phyloP scores from a whole-genome alignment of 1,139 yeast species.

The Pichia inconspicua region DNA sequence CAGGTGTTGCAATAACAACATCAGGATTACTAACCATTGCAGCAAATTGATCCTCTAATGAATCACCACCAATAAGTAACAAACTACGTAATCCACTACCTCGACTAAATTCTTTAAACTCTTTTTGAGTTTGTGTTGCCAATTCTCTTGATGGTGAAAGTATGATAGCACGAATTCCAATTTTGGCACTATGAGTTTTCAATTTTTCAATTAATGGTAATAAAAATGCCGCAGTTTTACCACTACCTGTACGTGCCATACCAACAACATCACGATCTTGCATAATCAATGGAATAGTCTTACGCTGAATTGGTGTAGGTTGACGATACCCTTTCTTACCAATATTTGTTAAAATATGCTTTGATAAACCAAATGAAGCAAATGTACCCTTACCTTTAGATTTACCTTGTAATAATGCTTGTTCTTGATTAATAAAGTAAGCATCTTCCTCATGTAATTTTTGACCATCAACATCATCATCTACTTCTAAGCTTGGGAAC shows the following conservation, averaged over 20 bases:
- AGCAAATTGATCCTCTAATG: constrained; percentile 89
- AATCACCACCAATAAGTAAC: constrained; percentile 92
- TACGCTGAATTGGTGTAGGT: constrained; percentile 97
- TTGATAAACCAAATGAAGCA: constrained; percentile 84
- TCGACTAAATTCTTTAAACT: constrained; percentile 76
- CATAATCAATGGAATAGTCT: constrained; percentile 83
- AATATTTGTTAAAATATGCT: constrained; percentile 60
- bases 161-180: constrained; percentile 84
- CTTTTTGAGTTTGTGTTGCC: constrained; percentile 86
- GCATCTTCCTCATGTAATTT: constrained; percentile 29
- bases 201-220: constrained; percentile 84
- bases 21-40: constrained; percentile 94
- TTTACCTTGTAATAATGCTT: constrained; percentile 54
- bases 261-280: constrained; percentile 93
- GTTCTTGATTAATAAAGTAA: constrained; percentile 34
- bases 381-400: constrained; percentile 55
- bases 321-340: constrained; percentile 81
- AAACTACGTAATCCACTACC: constrained; percentile 80
- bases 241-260: constrained; percentile 99
- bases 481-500: constrained; percentile 63
- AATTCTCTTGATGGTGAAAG: constrained; percentile 91
- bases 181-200: constrained; percentile 75
- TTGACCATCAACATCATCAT: constrained; percentile 38
- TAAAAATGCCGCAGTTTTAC: constrained; percentile 97
- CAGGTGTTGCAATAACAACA: constrained; percentile 94